A percentile compares a stretch with the other conserved stretches of the same genome.
Evolutionary conservation across 495 filamentous ascomycete species (phyloP).

Genomic region (Pyrenopolyporus hunteri): DNA sequence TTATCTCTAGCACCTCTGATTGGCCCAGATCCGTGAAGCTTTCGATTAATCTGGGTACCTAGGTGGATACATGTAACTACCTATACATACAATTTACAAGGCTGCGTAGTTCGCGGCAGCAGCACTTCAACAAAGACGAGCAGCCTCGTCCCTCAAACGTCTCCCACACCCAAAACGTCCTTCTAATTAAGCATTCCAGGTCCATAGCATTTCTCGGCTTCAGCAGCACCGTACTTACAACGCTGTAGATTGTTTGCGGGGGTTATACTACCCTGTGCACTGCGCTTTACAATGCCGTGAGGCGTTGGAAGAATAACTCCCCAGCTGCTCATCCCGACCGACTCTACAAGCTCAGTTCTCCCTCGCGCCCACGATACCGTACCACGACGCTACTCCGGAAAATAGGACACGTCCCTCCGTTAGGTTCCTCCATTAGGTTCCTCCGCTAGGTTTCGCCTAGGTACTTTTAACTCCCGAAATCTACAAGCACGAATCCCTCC

Average conservation of each 20-base stretch:
- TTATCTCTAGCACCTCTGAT: constrained; percentile 14
- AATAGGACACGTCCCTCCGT: neutral
- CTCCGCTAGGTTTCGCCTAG: too few relatives aligned
- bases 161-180: neutral
- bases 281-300: constrained; percentile 26
- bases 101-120: constrained; percentile 20
- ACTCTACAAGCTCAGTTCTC: neutral
- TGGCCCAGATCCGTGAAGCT: constrained; percentile 4
- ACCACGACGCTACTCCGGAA: neutral
- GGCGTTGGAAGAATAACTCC: constrained; percentile 14
- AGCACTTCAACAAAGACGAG: constrained; percentile 20
- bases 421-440: neutral
- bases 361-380: neutral
- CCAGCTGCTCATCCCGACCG: neutral
- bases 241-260: neutral
- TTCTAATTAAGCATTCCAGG: neutral
- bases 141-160: constrained; percentile 24
- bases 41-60: too few relatives aligned
- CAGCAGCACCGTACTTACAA: neutral
- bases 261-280: constrained; percentile 15
- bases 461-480: neutral
- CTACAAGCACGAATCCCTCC: neutral
- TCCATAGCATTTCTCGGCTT: neutral
- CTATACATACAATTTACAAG: too few relatives aligned
- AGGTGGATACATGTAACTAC: too few relatives aligned